Conservation (phyloP, 2,329 filamentous ascomycete species). For the Aspergillus tubingensis region DNA sequence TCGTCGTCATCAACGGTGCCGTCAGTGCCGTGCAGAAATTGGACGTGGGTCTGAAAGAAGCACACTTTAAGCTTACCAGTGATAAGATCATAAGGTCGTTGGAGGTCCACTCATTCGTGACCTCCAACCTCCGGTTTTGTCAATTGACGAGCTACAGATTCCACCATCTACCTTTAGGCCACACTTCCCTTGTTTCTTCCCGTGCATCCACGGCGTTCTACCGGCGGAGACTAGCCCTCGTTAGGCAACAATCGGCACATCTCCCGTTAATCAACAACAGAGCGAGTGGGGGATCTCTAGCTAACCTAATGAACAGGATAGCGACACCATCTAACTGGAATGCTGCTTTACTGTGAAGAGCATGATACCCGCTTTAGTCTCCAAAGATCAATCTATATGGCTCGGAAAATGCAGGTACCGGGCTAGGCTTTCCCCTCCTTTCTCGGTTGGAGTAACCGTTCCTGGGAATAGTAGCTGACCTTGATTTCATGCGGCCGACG, state of each 20-base stretch:
- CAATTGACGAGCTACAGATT: background rate
- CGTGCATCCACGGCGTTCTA: background rate
- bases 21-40: background rate
- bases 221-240: constrained; percentile 5
- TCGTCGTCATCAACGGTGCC: constrained; percentile 1
- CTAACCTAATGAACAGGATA: background rate
- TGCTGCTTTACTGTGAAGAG: background rate
- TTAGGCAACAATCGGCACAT: background rate
- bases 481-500: background rate
- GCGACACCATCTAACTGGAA: background rate
- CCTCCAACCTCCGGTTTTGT: background rate
- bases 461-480: background rate
- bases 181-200: background rate
- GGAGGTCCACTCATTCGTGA: background rate
- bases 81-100: background rate
- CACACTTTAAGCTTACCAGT: constrained; percentile 6
- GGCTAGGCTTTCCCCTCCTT: background rate
- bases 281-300: background rate
- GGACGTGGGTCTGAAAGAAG: background rate
- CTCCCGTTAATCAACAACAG: background rate
- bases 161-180: background rate
- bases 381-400: background rate
- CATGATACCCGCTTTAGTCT: background rate
- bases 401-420: background rate
- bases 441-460: background rate